Evolutionary conservation across 1,139 yeast genomes (phyloP).

Genomic region (Eremothecium sinecaudum): DNA sequence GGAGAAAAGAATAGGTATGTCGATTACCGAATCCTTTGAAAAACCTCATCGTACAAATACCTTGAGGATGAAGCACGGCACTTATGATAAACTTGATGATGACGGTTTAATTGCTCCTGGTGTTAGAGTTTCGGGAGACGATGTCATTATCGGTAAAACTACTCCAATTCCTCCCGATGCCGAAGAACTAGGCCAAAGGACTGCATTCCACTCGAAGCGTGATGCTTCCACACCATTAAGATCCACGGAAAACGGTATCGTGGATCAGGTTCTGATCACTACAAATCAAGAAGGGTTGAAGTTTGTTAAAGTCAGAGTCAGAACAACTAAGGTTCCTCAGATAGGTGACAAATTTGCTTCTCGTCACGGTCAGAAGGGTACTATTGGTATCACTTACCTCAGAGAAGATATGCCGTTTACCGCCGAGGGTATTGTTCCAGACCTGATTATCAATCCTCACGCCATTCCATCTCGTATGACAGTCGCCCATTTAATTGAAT

Average conservation of each 20-base stretch:
- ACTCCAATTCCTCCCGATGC: conserved; percentile 98
- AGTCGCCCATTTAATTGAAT: conserved; percentile 97
- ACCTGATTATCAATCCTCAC: conserved; percentile 93
- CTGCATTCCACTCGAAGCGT: conserved; percentile 94
- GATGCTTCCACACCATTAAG: conserved; percentile 97
- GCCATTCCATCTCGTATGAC: conserved; percentile 99
- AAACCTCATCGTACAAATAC: conserved; percentile 94
- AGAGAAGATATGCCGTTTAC: conserved; percentile 99
- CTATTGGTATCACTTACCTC: conserved; percentile 96
- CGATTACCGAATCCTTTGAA: conserved; percentile 90
- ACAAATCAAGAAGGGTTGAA: conserved; percentile 97
- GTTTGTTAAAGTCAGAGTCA: conserved; percentile 95
- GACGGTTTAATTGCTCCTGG: conserved; percentile 98
- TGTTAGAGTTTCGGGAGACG: conserved; percentile 97
- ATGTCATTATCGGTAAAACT: conserved; percentile 94
- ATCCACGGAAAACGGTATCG: conserved; percentile 96
- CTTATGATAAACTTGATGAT: conserved; percentile 94
- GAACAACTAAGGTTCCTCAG: conserved; percentile 97
- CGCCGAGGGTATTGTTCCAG: conserved; percentile 95
- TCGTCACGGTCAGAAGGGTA: conserved; percentile 99
- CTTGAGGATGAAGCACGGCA: conserved; percentile 90
- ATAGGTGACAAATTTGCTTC: conserved; percentile 99
- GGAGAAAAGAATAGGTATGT: conserved; percentile 97
- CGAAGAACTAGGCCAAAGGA: conserved; percentile 96
- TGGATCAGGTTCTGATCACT: conserved; percentile 91